A percentile compares a stretch with the other conserved stretches of the same genome.
These are phyloP conservation scores for Onygenales sp. DNA, from an alignment of 2,329 filamentous ascomycete species.

Conservation along the genomic window DNA sequence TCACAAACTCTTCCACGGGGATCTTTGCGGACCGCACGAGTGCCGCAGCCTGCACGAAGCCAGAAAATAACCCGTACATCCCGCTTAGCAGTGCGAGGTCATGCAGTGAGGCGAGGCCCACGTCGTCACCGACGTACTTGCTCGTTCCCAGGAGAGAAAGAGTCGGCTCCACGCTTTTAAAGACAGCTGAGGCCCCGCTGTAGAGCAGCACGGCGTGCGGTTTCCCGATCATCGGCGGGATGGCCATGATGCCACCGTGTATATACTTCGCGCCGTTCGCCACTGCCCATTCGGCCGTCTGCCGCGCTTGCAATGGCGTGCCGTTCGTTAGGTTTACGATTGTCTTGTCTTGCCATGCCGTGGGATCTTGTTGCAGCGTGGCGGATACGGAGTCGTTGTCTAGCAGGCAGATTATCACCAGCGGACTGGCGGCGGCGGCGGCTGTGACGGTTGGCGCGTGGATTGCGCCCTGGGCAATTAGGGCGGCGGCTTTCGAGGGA, in stretches of 20 bases:
- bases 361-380: background rate
- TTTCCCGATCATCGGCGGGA: background rate
- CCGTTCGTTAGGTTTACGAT: slow-evolving; percentile 5
- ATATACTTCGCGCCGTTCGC: slow-evolving; percentile 1
- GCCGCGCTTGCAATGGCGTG: background rate
- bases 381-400: slow-evolving; percentile 1
- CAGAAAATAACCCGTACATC: slow-evolving; percentile 6
- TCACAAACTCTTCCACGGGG: background rate
- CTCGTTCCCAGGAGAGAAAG: slow-evolving; percentile 1
- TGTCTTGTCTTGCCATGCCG: background rate
- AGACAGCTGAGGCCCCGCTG: background rate
- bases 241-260: slow-evolving; percentile 5
- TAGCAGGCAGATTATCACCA: slow-evolving; percentile 5
- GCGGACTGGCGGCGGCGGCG: background rate
- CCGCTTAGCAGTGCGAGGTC: slow-evolving; percentile 1
- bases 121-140: background rate
- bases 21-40: background rate
- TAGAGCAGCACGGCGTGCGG: background rate
- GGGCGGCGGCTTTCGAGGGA: background rate
- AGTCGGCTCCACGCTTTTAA: background rate
- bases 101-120: background rate
- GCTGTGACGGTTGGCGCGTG: background rate
- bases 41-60: slow-evolving; percentile 1
- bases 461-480: slow-evolving; percentile 1
- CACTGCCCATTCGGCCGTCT: background rate